Evolutionary conservation across 208 protist species (phyloP).

Genomic region (Leptomonas seymouri): DNA sequence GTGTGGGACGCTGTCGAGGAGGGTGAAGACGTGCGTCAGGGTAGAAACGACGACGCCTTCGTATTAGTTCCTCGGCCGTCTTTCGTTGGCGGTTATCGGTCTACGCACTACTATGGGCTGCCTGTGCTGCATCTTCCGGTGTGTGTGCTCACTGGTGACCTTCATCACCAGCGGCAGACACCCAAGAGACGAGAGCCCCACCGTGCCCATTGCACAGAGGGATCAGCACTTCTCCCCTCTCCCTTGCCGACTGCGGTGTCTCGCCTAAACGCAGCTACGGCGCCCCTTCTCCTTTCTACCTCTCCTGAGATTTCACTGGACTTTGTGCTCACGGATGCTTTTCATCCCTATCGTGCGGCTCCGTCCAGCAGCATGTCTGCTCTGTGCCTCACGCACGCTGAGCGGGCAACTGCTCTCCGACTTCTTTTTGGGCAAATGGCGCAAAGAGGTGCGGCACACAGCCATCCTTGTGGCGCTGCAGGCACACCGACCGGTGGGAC

Average conservation of each 20-base stretch:
- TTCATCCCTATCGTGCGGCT: constrained; percentile 36
- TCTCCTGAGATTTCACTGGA: constrained; percentile 8
- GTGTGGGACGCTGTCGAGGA: not conserved
- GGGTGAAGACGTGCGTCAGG: not conserved
- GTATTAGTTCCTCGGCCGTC: constrained; percentile 33
- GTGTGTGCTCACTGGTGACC: constrained; percentile 21
- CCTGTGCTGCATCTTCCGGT: constrained; percentile 59
- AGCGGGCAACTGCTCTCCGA: constrained; percentile 9
- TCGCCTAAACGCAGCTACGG: not conserved
- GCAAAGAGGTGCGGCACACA: not conserved
- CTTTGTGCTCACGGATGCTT: constrained; percentile 22
- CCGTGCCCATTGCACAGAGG: not conserved
- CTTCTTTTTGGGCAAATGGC: constrained; percentile 6
- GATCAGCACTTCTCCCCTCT: not conserved
- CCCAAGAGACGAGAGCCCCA: not conserved
- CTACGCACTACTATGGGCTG: constrained; percentile 67
- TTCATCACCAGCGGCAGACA: not conserved
- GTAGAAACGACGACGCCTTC: constrained; percentile 4
- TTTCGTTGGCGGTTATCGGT: constrained; percentile 55
- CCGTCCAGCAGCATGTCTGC: constrained; percentile 5
- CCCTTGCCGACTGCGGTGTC: not conserved
- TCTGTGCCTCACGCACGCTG: constrained; percentile 20
- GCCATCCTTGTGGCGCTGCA: not conserved
- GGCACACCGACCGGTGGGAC: not conserved
- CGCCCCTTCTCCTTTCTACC: not conserved